phyloP scores from a whole-genome alignment of 2,329 filamentous ascomycete species.

The Colletotrichum chrysophilum region DNA sequence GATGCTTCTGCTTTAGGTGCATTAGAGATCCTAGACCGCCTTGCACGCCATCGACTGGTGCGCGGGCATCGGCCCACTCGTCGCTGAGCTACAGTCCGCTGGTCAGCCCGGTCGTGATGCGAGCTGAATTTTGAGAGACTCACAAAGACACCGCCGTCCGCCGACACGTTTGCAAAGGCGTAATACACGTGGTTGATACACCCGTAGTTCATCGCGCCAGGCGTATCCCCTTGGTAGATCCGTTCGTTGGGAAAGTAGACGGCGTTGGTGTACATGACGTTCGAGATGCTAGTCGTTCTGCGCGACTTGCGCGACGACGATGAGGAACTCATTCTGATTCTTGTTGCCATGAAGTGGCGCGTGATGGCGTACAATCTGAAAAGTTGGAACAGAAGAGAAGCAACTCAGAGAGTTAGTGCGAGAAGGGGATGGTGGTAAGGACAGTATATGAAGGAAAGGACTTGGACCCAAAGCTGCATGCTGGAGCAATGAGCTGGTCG shows the following conservation, averaged over 20 bases:
- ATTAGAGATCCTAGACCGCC: constrained; percentile 78
- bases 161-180: constrained; percentile 76
- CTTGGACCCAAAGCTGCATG: constrained; percentile 17
- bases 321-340: constrained; percentile 39
- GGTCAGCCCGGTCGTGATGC: constrained; percentile 1
- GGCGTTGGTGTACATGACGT: constrained; percentile 71
- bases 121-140: constrained; percentile 35
- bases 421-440: constrained; percentile 11
- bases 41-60: constrained; percentile 72
- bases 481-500: constrained; percentile 12
- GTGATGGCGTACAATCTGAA: neutral
- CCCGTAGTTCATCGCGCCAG: constrained; percentile 74
- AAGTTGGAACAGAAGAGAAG: neutral
- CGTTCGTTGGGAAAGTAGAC: constrained; percentile 86
- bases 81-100: constrained; percentile 68
- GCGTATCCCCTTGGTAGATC: constrained; percentile 75
- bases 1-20: constrained; percentile 73
- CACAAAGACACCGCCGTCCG: constrained; percentile 78
- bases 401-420: neutral
- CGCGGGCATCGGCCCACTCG: constrained; percentile 77
- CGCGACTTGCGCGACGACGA: constrained; percentile 50
- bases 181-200: constrained; percentile 85
- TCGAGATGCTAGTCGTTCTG: constrained; percentile 48
- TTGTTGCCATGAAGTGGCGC: neutral
- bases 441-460: constrained; percentile 19